Conservation (phyloP, 495 filamentous ascomycete species). For the Barbatosphaeria neglecta region DNA sequence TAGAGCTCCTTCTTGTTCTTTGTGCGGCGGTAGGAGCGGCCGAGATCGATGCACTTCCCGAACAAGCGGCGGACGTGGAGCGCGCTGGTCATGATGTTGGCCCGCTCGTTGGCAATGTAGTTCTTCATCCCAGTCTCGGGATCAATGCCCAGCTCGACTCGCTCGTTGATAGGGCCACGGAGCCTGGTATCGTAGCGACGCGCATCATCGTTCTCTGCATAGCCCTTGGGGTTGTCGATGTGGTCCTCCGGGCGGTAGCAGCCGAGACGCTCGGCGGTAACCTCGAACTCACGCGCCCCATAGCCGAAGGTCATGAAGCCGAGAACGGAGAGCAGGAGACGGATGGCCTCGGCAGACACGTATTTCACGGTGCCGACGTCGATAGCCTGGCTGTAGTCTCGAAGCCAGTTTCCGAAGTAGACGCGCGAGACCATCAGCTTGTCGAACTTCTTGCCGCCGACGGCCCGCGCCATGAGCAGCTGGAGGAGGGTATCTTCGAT, state of each 20-base stretch:
- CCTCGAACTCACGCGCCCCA: constrained; percentile 84
- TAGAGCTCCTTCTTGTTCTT: constrained; percentile 61
- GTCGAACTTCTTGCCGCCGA: constrained; percentile 74
- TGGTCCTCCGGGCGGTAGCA: constrained; percentile 84
- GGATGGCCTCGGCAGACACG: constrained; percentile 79
- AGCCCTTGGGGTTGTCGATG: constrained; percentile 69
- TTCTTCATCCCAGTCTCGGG: constrained; percentile 73
- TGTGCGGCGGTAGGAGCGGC: constrained; percentile 51
- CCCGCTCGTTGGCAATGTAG: constrained; percentile 75
- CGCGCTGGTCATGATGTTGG: constrained; percentile 65
- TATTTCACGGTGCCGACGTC: constrained; percentile 83
- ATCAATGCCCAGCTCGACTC: constrained; percentile 66
- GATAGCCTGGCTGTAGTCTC: constrained; percentile 71
- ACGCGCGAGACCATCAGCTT: constrained; percentile 79
- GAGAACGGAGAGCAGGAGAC: constrained; percentile 59
- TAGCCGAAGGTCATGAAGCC: constrained; percentile 60
- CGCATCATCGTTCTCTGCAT: constrained; percentile 77
- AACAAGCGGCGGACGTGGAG: constrained; percentile 62
- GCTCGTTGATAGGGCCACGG: constrained; percentile 70
- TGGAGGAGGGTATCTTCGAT: constrained; percentile 81
- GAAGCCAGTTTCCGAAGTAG: constrained; percentile 85
- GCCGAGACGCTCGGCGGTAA: constrained; percentile 74
- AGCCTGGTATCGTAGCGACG: constrained; percentile 68
- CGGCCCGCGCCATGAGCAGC: constrained; percentile 60
- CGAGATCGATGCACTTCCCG: constrained; percentile 58